Evolutionary conservation across 2,329 filamentous ascomycete genomes (phyloP).

Genomic region (Pseudogymnoascus sp.): DNA sequence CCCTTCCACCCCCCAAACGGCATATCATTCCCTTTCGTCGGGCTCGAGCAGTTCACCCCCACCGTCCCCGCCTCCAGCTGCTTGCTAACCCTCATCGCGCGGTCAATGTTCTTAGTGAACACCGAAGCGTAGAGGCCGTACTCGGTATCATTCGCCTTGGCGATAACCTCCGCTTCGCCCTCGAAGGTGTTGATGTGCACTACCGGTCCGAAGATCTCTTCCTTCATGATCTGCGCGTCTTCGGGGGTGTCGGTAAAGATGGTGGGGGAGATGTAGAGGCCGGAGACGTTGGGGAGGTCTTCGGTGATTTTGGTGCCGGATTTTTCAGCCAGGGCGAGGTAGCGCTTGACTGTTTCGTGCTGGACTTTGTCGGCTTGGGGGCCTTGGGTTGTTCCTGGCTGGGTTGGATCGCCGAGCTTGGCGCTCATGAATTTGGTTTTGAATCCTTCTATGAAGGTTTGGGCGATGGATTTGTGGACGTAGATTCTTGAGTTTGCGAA

Average conservation of each 20-base stretch:
- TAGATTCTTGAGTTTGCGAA: conserved; percentile 21
- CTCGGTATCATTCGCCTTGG: conserved; percentile 54
- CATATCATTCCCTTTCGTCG: conserved; percentile 16
- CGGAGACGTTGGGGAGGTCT: background rate
- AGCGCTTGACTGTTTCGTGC: conserved; percentile 18
- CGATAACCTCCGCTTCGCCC: conserved; percentile 47
- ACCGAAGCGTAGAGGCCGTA: conserved; percentile 52
- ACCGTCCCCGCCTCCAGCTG: conserved; percentile 42
- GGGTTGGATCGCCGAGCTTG: conserved; percentile 16
- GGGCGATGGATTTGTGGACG: conserved; percentile 18
- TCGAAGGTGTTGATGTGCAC: conserved; percentile 46
- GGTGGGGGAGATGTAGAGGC: conserved; percentile 20
- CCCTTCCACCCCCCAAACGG: conserved; percentile 24
- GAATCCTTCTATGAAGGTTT: conserved; percentile 18
- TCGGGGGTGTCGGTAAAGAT: conserved; percentile 16
- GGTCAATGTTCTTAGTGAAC: conserved; percentile 47
- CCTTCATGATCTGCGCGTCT: conserved; percentile 24
- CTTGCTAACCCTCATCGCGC: conserved; percentile 37
- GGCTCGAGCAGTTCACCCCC: conserved; percentile 26
- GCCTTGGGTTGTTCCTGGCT: conserved; percentile 10
- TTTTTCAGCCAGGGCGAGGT: conserved; percentile 15
- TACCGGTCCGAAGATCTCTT: conserved; percentile 54
- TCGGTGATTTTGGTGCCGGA: conserved; percentile 10
- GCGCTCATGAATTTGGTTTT: conserved; percentile 15
- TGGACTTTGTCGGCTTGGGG: conserved; percentile 16